Percentiles rank a stretch among this genome's conserved stretches.
Evolutionary conservation across 805 yeast species (phyloP).

Genomic region (Komagataella phaffii): DNA sequence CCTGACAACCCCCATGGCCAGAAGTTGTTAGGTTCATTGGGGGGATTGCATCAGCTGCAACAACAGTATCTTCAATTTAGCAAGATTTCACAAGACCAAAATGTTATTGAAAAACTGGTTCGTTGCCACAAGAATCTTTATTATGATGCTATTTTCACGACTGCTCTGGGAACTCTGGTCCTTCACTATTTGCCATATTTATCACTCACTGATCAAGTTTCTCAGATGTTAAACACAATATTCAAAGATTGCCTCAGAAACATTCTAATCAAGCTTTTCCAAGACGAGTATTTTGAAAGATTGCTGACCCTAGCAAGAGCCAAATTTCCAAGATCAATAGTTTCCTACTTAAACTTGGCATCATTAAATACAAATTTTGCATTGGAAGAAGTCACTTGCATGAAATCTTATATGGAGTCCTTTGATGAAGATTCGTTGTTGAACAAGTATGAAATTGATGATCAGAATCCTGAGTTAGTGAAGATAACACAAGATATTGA

Average conservation of each 20-base stretch:
- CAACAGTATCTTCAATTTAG: conserved; percentile 2
- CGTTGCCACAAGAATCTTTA: conserved; percentile 26
- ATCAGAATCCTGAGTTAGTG: conserved; percentile 36
- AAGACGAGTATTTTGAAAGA: conserved; percentile 26
- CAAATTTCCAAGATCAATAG: conserved; percentile 55
- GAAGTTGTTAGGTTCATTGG: conserved; percentile 8
- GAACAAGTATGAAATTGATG: conserved; percentile 31
- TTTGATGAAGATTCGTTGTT: conserved; percentile 25
- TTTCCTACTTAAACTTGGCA: conserved; percentile 47
- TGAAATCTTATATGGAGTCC: conserved; percentile 49
- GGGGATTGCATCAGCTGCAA: conserved; percentile 10
- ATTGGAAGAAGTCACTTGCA: conserved; percentile 38
- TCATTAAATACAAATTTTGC: conserved; percentile 59
- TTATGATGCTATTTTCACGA: conserved; percentile 37
- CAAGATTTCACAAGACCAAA: conserved; percentile 22
- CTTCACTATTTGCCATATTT: conserved; percentile 34
- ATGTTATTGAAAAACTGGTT: conserved; percentile 30
- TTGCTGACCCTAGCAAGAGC: conserved; percentile 45
- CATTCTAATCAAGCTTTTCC: conserved; percentile 30
- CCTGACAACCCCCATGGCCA: conserved; percentile 12
- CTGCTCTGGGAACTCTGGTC: conserved; percentile 31
- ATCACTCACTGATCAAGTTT: conserved; percentile 28
- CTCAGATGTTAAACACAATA: conserved; percentile 27
- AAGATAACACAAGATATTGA: conserved; percentile 26
- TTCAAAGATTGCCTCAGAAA: conserved; percentile 30